These are phyloP conservation scores for Eucalyptus cloeziana DNA, from an alignment of 345 rosid genomes.

Conservation along the genomic window DNA sequence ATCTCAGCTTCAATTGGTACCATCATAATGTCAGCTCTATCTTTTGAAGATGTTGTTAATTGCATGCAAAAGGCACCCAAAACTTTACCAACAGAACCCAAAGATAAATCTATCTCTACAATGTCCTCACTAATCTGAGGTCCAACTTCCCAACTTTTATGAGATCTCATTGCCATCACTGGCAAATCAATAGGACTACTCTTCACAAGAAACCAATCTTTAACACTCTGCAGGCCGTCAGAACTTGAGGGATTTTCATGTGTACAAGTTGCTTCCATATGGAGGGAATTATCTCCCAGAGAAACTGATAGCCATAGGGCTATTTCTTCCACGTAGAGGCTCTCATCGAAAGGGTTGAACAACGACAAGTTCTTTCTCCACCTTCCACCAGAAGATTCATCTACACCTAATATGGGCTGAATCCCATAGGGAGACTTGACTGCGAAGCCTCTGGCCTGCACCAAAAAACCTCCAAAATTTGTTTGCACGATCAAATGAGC, in stretches of 20 bases:
- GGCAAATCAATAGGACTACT: conserved; percentile 21
- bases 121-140: conserved; percentile 19
- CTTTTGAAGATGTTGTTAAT: conserved; percentile 31
- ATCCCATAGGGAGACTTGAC: conserved; percentile 43
- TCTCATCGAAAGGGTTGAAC: conserved; percentile 53
- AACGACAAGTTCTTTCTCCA: conserved; percentile 42
- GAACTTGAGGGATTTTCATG: conserved; percentile 5
- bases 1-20: conserved; percentile 47
- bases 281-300: conserved; percentile 23
- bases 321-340: conserved; percentile 35
- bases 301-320: conserved; percentile 47
- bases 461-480: conserved; percentile 57
- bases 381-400: conserved; percentile 21
- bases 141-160: conserved; percentile 40
- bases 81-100: conserved; percentile 28
- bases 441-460: conserved; percentile 51
- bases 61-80: conserved; percentile 44
- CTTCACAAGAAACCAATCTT: conserved; percentile 45
- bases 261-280: conserved; percentile 40
- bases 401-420: conserved; percentile 21
- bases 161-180: conserved; percentile 35
- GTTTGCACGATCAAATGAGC: conserved; percentile 53
- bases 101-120: conserved; percentile 40
- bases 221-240: conserved; percentile 6
- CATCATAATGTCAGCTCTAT: conserved; percentile 27